These are phyloP conservation scores for Meyerozyma guilliermondii DNA, from an alignment of 1,139 yeast species.

Conservation along the genomic window DNA sequence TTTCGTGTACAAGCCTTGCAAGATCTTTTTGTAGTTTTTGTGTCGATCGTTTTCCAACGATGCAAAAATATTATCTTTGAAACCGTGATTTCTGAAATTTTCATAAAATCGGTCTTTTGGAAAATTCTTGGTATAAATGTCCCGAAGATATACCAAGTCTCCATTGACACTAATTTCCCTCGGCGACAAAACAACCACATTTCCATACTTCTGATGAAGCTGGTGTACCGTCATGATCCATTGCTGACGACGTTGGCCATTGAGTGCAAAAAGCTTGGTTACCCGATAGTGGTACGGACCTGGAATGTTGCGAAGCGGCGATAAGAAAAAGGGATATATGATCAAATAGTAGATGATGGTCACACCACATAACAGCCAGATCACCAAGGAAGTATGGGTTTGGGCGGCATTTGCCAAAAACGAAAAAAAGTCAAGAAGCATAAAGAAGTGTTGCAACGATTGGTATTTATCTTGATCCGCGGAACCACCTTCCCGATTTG, in stretches of 20 bases:
- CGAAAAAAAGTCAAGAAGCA: background rate
- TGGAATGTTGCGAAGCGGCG: constrained; percentile 51
- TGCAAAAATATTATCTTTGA: constrained; percentile 52
- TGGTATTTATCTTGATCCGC: background rate
- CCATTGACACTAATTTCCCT: constrained; percentile 58
- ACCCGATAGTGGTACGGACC: constrained; percentile 56
- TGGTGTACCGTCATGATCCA: constrained; percentile 48
- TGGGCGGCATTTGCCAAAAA: background rate
- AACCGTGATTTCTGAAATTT: constrained; percentile 56
- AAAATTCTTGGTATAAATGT: constrained; percentile 53
- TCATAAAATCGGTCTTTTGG: constrained; percentile 60
- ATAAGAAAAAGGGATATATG: constrained; percentile 41
- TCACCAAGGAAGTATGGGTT: background rate
- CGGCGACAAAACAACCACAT: constrained; percentile 57
- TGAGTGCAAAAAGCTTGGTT: constrained; percentile 43
- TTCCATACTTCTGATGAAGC: constrained; percentile 55
- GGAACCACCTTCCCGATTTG: background rate
- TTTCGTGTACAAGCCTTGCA: constrained; percentile 48
- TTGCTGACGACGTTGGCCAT: constrained; percentile 47
- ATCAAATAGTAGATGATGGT: constrained; percentile 21
- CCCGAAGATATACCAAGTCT: constrained; percentile 42
- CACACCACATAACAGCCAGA: background rate
- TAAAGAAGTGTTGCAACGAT: background rate
- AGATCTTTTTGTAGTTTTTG: constrained; percentile 41
- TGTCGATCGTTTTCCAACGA: constrained; percentile 47